Evolutionary conservation across 2,329 filamentous ascomycete species (phyloP).

Genomic region (Thelonectria discophora): DNA sequence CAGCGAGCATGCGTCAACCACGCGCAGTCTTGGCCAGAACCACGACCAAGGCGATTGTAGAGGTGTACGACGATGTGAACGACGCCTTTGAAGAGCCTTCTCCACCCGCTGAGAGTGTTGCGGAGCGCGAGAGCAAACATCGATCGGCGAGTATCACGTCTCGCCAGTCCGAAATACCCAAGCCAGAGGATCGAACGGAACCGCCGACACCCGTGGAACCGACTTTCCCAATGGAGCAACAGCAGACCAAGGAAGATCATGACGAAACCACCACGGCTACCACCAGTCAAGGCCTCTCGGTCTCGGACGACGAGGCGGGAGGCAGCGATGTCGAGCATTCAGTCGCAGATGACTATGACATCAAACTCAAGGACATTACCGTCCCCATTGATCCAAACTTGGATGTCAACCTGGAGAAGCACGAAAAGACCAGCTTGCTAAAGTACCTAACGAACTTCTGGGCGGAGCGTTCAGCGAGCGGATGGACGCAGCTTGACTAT

Average conservation of each 20-base stretch:
- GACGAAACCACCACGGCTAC: conserved; percentile 43
- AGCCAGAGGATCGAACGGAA: conserved; percentile 30
- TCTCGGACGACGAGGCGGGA: conserved; percentile 73
- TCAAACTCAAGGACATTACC: conserved; percentile 69
- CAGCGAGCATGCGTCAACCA: conserved; percentile 76
- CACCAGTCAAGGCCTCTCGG: conserved; percentile 56
- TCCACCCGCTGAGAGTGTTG: conserved; percentile 55
- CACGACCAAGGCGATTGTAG: conserved; percentile 93
- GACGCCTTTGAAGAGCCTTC: conserved; percentile 88
- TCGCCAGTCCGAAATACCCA: conserved; percentile 42
- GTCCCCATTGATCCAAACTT: conserved; percentile 68
- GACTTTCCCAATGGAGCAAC: conserved; percentile 35
- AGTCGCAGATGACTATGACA: conserved; percentile 70
- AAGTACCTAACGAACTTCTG: conserved; percentile 98
- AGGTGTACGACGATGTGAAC: conserved; percentile 93
- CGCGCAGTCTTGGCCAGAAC: conserved; percentile 85
- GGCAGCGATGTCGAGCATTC: conserved; percentile 78
- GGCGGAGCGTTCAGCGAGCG: conserved; percentile 96
- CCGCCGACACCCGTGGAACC: conserved; percentile 39
- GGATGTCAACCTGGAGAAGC: conserved; percentile 77
- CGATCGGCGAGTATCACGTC: conserved; percentile 36
- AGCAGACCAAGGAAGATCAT: conserved; percentile 40
- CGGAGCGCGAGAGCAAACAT: conserved; percentile 47
- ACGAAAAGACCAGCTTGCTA: conserved; percentile 92
- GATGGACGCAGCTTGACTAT: conserved; percentile 92